Conservation (phyloP, 495 filamentous ascomycete species). For the Aspergillus funiculosus region DNA sequence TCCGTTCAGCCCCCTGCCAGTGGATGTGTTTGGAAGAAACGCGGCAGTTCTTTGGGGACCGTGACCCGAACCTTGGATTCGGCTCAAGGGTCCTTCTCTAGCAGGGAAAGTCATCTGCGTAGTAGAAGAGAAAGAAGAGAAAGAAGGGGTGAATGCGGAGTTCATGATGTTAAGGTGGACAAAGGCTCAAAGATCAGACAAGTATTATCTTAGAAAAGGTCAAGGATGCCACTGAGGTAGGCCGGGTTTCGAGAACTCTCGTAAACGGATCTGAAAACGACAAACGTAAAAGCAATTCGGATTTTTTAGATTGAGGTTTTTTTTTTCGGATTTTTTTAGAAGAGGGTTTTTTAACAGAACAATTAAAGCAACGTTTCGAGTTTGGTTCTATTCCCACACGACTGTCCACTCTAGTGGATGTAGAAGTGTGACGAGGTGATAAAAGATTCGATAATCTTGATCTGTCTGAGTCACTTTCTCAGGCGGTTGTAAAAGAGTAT, state of each 20-base stretch:
- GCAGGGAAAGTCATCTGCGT: not conserved
- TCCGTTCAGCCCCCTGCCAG: too few species aligned
- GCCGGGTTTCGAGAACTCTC: not conserved
- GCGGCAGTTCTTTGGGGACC: too few species aligned
- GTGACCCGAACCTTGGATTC: not conserved
- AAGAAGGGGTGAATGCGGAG: not conserved
- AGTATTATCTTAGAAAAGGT: too few species aligned
- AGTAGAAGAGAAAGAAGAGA: not conserved
- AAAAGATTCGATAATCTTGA: not conserved
- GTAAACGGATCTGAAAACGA: not conserved
- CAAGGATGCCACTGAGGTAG: not conserved
- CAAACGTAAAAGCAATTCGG: not conserved
- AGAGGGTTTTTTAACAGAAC: not conserved
- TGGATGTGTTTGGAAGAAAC: too few species aligned
- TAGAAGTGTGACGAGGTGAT: not conserved
- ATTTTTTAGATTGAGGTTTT: not conserved
- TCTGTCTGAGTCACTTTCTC: not conserved
- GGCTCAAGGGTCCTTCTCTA: not conserved
- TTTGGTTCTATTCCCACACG: not conserved
- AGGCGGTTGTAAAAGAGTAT: not conserved
- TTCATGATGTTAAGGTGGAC: not conserved
- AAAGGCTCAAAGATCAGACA: not conserved
- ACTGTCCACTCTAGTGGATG: constrained; percentile 1
- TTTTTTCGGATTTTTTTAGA: constrained; percentile 4
- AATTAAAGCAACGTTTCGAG: constrained; percentile 6